These are phyloP conservation scores for Trichosporon ovoides DNA, from an alignment of 1,284 basidiomycete genomes.

Conservation along the genomic window DNA sequence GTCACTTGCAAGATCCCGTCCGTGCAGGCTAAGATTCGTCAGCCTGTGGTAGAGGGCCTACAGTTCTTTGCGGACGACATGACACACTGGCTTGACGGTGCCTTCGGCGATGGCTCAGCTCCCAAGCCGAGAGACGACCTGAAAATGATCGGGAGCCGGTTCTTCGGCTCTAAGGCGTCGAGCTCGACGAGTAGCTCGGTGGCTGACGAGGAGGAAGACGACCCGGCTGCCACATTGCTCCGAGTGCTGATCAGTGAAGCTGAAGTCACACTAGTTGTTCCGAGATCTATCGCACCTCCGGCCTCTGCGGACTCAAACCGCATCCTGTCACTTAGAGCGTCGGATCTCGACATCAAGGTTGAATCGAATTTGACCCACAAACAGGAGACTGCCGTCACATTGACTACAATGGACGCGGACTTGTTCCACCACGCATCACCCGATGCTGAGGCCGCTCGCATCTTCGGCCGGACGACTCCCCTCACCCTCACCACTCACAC, in stretches of 20 bases:
- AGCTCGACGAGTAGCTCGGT: slow-evolving; percentile 41
- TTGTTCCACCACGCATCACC: slow-evolving; percentile 41
- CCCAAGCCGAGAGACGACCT: slow-evolving; percentile 55
- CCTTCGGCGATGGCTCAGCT: slow-evolving; percentile 40
- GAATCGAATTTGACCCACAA: slow-evolving; percentile 55
- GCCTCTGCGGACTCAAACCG: slow-evolving; percentile 11
- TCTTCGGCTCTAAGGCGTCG: slow-evolving; percentile 61
- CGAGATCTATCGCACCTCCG: slow-evolving; percentile 14
- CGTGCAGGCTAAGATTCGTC: slow-evolving; percentile 57
- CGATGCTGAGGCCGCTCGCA: slow-evolving; percentile 12
- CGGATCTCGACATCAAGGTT: slow-evolving; percentile 61
- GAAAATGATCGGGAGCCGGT: slow-evolving; percentile 76
- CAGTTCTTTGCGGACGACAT: slow-evolving; percentile 83
- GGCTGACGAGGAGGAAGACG: slow-evolving; percentile 41
- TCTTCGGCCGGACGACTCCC: slow-evolving; percentile 35
- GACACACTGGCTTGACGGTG: slow-evolving; percentile 59
- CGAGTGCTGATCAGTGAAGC: slow-evolving; percentile 33
- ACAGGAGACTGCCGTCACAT: slow-evolving; percentile 65
- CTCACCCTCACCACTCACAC: slow-evolving; percentile 31
- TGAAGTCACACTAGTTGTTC: slow-evolving; percentile 31
- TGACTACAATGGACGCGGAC: slow-evolving; percentile 60
- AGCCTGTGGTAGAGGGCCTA: slow-evolving; percentile 60
- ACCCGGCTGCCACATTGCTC: slow-evolving; percentile 29
- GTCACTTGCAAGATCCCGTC: slow-evolving; percentile 58
- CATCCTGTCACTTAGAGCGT: slow-evolving; percentile 50